Base-by-base conservation (phyloP, 2,329 filamentous ascomycete genomes). In the Colletotrichum tofieldiae region DNA sequence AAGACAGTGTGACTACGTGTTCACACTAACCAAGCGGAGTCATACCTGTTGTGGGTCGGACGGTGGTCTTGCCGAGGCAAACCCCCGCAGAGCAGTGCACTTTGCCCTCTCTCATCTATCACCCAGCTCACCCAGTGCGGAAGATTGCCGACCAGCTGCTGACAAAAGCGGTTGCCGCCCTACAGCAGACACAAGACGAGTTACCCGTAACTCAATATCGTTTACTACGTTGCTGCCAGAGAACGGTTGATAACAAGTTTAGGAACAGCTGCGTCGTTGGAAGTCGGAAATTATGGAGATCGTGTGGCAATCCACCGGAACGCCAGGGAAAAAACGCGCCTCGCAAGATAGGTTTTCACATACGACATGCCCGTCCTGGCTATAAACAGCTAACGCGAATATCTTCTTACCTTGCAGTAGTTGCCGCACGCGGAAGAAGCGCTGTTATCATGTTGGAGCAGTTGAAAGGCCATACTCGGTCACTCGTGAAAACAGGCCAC, bases 391-490 rank as follows among this genome's bases (percentile, higher is more conserved):
- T 70, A 29, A 69, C 60, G 18, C 14, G 5, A 1, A 12, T 18
- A 1, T 2, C 6, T 14, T 12, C 37, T 35, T 37, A 76, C 75
- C 75, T 2, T 76, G 75, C 60, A 49, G 66, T 20, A 54, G 26
- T n/a, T 76, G 75, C 55, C 74, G 74, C 12, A 32, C 60, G 18
- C 65, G 73, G 3, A 76, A 75, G 47, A 76, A 75, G 62, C 73
- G 58, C 43, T 76, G 75, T 49, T 75, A 75, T 35, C 74, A 76
- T 43, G 20, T 39, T 16, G 52, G 43, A 32, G 47, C 67, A 18
- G 56, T 35, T 8, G 51, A 32, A 41, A 49, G 11, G 14, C 12
- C 20, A 16, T 45, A 63, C 16, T 23, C 29, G 2, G n/a, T 5
- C 16, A 35, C 14, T 5, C 58, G 18, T 29, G 41, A 29, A n/a